These are phyloP conservation scores for Calvatia gigantea DNA, from an alignment of 768 basidiomycete species.

Conservation along the genomic window DNA sequence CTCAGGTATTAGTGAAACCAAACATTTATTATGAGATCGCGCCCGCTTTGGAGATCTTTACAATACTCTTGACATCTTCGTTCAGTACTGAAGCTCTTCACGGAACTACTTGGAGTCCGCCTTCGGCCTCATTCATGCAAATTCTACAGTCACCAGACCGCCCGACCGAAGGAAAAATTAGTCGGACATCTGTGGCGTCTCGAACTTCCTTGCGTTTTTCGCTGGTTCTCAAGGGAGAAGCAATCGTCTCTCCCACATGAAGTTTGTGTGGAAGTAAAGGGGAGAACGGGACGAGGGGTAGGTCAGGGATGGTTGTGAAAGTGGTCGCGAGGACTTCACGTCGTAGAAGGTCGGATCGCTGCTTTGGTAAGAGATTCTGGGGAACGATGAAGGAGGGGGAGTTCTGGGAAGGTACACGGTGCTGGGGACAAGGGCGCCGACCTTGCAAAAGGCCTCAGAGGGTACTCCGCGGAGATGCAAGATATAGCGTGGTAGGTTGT, in stretches of 20 bases:
- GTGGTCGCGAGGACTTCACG: too few species aligned
- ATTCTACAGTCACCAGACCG: conserved; percentile 10
- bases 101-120: conserved; percentile 25
- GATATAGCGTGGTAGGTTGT: too few species aligned
- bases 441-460: conserved; percentile 3
- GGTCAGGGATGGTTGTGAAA: too few species aligned
- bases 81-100: conserved; percentile 24
- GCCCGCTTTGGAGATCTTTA: too few species aligned
- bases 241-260: conserved; percentile 36
- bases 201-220: too few species aligned
- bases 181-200: conserved; percentile 28
- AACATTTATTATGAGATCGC: too few species aligned
- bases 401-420: too few species aligned
- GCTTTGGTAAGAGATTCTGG: too few species aligned
- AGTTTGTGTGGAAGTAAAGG: conserved; percentile 35
- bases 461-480: too few species aligned
- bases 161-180: conserved; percentile 21
- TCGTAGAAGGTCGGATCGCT: too few species aligned
- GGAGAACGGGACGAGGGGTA: conserved; percentile 24
- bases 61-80: conserved; percentile 26
- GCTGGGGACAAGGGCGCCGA: conserved; percentile 11
- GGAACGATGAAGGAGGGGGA: too few species aligned
- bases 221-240: conserved; percentile 24
- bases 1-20: too few species aligned
- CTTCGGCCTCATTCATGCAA: conserved; percentile 14